Base-by-base conservation (phyloP, 2,329 filamentous ascomycete species). In the Exophiala aquamarina region DNA sequence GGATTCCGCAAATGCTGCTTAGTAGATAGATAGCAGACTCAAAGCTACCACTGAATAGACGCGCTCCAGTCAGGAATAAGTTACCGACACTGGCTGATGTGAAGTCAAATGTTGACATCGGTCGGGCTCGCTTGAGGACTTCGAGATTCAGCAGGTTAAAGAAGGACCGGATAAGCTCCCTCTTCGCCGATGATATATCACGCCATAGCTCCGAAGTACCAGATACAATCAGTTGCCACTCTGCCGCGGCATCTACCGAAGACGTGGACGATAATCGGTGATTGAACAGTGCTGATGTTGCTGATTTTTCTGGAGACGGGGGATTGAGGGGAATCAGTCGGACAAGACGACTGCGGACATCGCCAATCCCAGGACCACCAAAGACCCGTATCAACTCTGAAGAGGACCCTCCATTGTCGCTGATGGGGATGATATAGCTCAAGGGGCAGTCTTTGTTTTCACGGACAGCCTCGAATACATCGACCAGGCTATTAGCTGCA, bases 351-450 rank as follows among this genome's bases (percentile, higher is more conserved):
- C 84, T 88, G 64, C 87, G 76, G 19, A 90, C 79, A 70, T 91
- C 87, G 46, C 87, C 87, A 61, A 90, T 77, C 2, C 92, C 92
- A 56, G 92, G 92, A 1, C 93, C 93, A 11, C 92, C 93, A 69
- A 97, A 93, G 28, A 97, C 90, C 28, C 93, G 81, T 57, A 96
- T 95, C 61, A 96, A 74, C 71, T 97, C 92, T 35, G 89, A 95
- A 2, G 90, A 94, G 59, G 88, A 94, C 31, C 92, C 92, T 39
- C 92, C 92, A 68, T 97, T 97, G 70, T 97, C 92, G 56, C 87
- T 93, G 64, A 96, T 95, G 28, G 92, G 92, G 42, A 97, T 95
- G 49, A 96, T 83, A 66, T 95, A 94, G 68, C 82, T 89, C 33
- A 94, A 70, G 2, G 78, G 73, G 61, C 85, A 86, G 32, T 77